phyloP scores from a whole-genome alignment of 108 stramenopile species.

The Nitzschia putrida region DNA sequence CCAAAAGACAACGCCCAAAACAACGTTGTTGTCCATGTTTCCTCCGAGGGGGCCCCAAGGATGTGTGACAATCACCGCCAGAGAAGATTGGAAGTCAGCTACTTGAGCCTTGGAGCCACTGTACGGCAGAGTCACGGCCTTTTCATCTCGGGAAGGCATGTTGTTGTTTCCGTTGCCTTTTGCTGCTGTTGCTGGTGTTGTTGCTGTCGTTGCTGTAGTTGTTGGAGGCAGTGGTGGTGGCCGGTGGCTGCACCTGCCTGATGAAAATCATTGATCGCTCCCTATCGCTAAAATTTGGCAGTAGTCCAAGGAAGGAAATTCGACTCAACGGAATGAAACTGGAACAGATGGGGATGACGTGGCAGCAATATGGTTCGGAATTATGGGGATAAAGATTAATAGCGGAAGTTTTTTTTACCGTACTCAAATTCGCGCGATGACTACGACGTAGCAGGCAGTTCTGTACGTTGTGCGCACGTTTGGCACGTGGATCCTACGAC shows the following conservation, averaged over 20 bases:
- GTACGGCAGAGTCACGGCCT: slow-evolving; percentile 20
- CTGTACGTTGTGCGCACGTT: no score
- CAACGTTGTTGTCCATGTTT: slow-evolving; percentile 65
- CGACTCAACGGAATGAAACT: background rate
- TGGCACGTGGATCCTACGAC: no score
- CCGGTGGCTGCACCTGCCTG: slow-evolving; percentile 13
- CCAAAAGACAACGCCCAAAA: slow-evolving; percentile 44
- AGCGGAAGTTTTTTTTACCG: no score
- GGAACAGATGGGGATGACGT: no score
- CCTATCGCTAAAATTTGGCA: slow-evolving; percentile 9
- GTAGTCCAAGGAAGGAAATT: slow-evolving; percentile 8
- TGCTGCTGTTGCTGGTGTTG: no score
- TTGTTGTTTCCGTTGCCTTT: slow-evolving; percentile 29
- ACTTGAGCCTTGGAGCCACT: slow-evolving; percentile 19
- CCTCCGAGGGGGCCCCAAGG: slow-evolving; percentile 68
- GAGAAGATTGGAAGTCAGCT: slow-evolving; percentile 29
- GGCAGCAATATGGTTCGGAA: no score
- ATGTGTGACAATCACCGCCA: slow-evolving; percentile 60
- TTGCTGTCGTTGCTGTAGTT: slow-evolving; percentile 28
- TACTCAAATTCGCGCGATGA: no score
- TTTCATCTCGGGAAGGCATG: slow-evolving; percentile 20
- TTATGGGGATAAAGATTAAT: no score
- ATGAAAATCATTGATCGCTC: slow-evolving; percentile 9
- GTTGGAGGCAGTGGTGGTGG: slow-evolving; percentile 37
- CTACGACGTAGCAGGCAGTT: no score